Evolutionary conservation across 192 early-diverging fungal species (phyloP).

Genomic region (Podila horticola): DNA sequence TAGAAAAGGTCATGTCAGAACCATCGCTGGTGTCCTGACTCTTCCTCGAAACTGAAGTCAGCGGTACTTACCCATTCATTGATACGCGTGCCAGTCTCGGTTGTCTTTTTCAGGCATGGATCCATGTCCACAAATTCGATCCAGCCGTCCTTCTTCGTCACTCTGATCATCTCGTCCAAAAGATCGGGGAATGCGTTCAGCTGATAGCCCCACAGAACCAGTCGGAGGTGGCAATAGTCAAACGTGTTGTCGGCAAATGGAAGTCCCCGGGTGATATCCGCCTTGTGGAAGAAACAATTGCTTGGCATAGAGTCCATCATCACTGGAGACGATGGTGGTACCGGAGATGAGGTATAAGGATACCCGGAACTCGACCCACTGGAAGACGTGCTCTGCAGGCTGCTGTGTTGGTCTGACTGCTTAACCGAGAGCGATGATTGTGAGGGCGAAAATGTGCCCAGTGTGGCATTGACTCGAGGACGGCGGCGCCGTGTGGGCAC

Average conservation of each 20-base stretch:
- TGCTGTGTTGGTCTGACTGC: not conserved
- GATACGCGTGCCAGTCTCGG: conserved; percentile 28
- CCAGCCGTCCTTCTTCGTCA: conserved; percentile 49
- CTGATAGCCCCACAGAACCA: conserved; percentile 44
- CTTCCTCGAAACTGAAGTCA: not conserved
- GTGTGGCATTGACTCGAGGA: not conserved
- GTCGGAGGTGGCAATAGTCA: conserved; percentile 54
- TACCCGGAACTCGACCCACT: not conserved
- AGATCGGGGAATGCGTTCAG: conserved; percentile 39
- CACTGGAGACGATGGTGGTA: not conserved
- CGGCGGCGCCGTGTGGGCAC: conserved; percentile 38
- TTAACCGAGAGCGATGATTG: not conserved
- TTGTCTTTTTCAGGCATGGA: conserved; percentile 39
- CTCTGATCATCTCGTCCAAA: conserved; percentile 43
- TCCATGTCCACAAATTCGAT: conserved; percentile 53
- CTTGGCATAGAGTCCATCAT: conserved; percentile 42
- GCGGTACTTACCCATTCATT: conserved; percentile 46
- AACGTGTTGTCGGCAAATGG: conserved; percentile 57
- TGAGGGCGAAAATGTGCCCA: not conserved
- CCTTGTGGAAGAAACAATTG: conserved; percentile 57
- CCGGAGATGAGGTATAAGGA: not conserved
- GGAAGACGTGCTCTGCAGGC: not conserved
- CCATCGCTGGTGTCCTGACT: no score
- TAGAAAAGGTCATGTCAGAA: not conserved
- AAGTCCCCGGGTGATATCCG: conserved; percentile 50